Evolutionary conservation across 164 flowering plant genomes (phyloP).

Genomic region (Annona cherimola): DNA sequence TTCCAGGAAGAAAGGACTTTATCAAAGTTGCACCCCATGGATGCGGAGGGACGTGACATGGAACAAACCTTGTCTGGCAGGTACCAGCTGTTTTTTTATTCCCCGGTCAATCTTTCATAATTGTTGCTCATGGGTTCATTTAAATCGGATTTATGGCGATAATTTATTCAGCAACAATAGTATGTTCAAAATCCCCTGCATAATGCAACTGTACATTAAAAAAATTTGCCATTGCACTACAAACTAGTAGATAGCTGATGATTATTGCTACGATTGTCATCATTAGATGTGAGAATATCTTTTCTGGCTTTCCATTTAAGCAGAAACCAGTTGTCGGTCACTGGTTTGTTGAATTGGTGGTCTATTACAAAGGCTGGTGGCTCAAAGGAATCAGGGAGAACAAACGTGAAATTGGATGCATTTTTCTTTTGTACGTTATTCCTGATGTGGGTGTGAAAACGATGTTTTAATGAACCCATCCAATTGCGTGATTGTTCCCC

Average conservation of each 20-base stretch:
- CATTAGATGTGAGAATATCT: neutral
- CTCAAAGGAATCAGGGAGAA: neutral
- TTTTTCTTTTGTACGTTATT: neutral
- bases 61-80: conserved; percentile 55
- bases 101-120: neutral
- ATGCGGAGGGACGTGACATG: conserved; percentile 53
- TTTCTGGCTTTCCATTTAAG: neutral
- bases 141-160: neutral
- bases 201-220: too few relatives aligned
- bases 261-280: neutral
- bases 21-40: conserved; percentile 49
- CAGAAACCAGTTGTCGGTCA: neutral
- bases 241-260: neutral
- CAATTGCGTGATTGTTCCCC: neutral
- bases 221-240: too few relatives aligned
- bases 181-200: too few relatives aligned
- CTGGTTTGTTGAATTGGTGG: neutral
- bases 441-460: neutral
- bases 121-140: neutral
- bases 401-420: neutral
- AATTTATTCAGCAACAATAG: too few relatives aligned
- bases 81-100: conserved; percentile 25
- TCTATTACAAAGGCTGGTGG: neutral
- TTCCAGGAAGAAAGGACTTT: conserved; percentile 30
- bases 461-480: neutral